Conservation (phyloP, 108 stramenopile species). For the Discostella pseudostelligera region DNA sequence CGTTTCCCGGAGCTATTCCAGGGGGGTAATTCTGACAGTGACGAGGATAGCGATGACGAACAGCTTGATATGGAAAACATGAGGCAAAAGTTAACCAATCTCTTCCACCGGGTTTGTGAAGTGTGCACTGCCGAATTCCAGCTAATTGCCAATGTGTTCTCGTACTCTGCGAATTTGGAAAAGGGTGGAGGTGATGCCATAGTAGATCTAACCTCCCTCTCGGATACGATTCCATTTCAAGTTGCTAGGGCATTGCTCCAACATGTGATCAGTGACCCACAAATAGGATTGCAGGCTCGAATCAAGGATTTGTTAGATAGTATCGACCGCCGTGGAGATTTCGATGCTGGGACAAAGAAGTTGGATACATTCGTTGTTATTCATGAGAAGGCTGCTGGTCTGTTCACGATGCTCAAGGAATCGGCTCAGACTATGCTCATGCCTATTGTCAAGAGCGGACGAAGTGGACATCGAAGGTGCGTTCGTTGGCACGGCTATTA, state of each 20-base stretch:
- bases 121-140: conserved; percentile 84
- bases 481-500: neutral
- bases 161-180: conserved; percentile 39
- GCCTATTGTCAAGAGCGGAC: conserved; percentile 22
- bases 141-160: conserved; percentile 80
- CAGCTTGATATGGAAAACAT: conserved; percentile 74
- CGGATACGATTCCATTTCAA: conserved; percentile 67
- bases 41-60: conserved; percentile 38
- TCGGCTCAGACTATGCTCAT: conserved; percentile 64
- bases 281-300: conserved; percentile 73
- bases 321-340: conserved; percentile 77
- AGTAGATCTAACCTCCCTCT: conserved; percentile 47
- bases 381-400: conserved; percentile 82
- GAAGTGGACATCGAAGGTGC: conserved; percentile 26
- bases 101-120: conserved; percentile 82
- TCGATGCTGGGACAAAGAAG: conserved; percentile 82
- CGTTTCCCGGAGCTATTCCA: conserved; percentile 79
- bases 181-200: conserved; percentile 41
- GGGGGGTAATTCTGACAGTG: conserved; percentile 8
- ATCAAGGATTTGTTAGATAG: conserved; percentile 79
- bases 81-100: conserved; percentile 64
- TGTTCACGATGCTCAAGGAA: conserved; percentile 74
- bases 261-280: conserved; percentile 80
- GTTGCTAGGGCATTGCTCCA: conserved; percentile 76
- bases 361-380: conserved; percentile 87